Percentiles rank a stretch among this genome's conserved stretches.
These are phyloP conservation scores for Xylariaceae sp. DNA, from an alignment of 2,329 filamentous ascomycete species.

Conservation along the genomic window DNA sequence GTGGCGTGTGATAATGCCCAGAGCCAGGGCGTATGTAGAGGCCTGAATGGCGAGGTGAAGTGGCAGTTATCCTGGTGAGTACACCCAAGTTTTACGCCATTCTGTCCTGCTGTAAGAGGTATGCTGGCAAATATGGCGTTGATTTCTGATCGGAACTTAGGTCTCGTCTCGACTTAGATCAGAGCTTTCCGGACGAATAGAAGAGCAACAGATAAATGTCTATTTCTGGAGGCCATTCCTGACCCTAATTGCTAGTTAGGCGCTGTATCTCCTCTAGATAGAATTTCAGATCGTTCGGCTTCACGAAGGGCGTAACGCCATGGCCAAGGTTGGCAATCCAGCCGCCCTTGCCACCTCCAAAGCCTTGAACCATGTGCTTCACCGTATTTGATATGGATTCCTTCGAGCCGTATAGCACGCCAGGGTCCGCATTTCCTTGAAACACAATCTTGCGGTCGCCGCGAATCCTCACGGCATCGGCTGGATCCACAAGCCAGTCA, in stretches of 20 bases:
- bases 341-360: constrained; percentile 70
- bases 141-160: constrained; percentile 21
- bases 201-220: background rate
- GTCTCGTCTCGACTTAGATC: constrained; percentile 28
- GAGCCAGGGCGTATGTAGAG: constrained; percentile 59
- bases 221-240: background rate
- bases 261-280: constrained; percentile 91
- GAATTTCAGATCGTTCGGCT: constrained; percentile 88
- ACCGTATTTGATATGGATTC: constrained; percentile 79
- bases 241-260: constrained; percentile 45
- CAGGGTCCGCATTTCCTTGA: constrained; percentile 94
- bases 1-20: constrained; percentile 57
- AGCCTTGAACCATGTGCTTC: constrained; percentile 81
- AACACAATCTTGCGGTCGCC: constrained; percentile 70
- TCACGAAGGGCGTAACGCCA: constrained; percentile 91
- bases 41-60: constrained; percentile 51
- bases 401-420: constrained; percentile 80
- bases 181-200: constrained; percentile 26
- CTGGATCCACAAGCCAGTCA: constrained; percentile 91
- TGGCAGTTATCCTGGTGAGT: constrained; percentile 60
- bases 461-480: constrained; percentile 75
- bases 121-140: background rate
- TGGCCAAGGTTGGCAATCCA: constrained; percentile 98
- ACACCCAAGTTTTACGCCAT: background rate
- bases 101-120: background rate